A percentile compares a stretch with the other conserved stretches of the same genome.
Conservation (phyloP, 2,329 filamentous ascomycete genomes). For the Aschersonia sp. region DNA sequence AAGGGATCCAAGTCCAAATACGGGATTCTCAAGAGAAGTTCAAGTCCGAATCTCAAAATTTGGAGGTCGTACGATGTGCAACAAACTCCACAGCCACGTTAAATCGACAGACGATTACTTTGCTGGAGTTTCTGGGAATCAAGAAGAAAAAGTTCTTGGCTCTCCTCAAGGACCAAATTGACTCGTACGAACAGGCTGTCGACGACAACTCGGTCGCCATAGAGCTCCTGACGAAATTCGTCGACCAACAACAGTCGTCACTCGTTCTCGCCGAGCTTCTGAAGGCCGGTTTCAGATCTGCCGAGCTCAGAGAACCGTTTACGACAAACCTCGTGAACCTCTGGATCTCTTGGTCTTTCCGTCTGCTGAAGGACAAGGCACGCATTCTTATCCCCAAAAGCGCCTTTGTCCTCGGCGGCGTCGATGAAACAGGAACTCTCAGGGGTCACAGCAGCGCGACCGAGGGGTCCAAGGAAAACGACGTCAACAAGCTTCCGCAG, state of each 20-base stretch:
- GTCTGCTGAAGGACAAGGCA: constrained; percentile 83
- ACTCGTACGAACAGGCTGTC: constrained; percentile 56
- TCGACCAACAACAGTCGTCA: constrained; percentile 77
- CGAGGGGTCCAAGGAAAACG: constrained; percentile 24
- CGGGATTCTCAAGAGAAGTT: constrained; percentile 86
- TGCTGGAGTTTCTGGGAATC: constrained; percentile 70
- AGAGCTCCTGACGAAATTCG: constrained; percentile 52
- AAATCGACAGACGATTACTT: constrained; percentile 78
- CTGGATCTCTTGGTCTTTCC: constrained; percentile 83
- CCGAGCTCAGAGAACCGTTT: constrained; percentile 56
- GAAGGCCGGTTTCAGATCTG: constrained; percentile 60
- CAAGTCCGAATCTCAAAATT: constrained; percentile 46
- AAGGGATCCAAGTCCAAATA: constrained; percentile 56
- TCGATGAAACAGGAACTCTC: constrained; percentile 69
- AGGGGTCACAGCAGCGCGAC: constrained; percentile 50
- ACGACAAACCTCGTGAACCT: constrained; percentile 62
- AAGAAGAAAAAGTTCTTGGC: constrained; percentile 47
- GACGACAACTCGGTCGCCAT: constrained; percentile 47
- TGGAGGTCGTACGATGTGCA: constrained; percentile 80
- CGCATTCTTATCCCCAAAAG: constrained; percentile 69
- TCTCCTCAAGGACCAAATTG: constrained; percentile 54
- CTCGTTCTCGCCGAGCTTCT: constrained; percentile 63
- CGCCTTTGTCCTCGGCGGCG: constrained; percentile 75
- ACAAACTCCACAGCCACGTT: constrained; percentile 63
- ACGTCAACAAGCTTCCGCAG: constrained; percentile 50